phyloP scores from a whole-genome alignment of 495 filamentous ascomycete genomes.

The Talaromyces borbonicus region DNA sequence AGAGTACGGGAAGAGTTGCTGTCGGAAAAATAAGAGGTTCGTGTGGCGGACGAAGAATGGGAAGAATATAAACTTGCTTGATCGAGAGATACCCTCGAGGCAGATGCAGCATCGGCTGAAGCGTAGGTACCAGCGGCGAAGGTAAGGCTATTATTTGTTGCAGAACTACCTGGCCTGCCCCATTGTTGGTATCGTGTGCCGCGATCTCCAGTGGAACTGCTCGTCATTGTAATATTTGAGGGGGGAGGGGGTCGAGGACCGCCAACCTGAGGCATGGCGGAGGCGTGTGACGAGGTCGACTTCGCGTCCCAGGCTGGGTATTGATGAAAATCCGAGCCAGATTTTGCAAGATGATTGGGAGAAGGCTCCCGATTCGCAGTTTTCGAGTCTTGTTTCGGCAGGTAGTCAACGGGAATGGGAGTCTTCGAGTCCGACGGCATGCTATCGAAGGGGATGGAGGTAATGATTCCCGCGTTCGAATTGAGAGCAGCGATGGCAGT shows the following conservation, averaged over 20 bases:
- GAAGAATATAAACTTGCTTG: conserved; percentile 55
- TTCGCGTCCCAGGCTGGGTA: conserved; percentile 66
- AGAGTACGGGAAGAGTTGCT: conserved; percentile 54
- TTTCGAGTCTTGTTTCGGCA: conserved; percentile 60
- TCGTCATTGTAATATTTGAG: conserved; percentile 56
- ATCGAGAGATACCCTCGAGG: conserved; percentile 61
- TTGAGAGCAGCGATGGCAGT: conserved; percentile 43
- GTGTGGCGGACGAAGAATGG: conserved; percentile 47
- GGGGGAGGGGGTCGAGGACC: conserved; percentile 61
- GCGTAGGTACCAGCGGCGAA: conserved; percentile 59
- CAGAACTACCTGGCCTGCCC: conserved; percentile 48
- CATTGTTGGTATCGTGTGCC: conserved; percentile 64
- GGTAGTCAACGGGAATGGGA: conserved; percentile 66
- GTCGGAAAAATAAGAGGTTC: conserved; percentile 53
- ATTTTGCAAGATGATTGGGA: conserved; percentile 73
- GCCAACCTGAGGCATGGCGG: conserved; percentile 47
- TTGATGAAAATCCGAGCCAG: conserved; percentile 75
- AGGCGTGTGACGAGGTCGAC: conserved; percentile 28
- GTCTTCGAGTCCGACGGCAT: conserved; percentile 54
- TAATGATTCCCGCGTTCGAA: conserved; percentile 76
- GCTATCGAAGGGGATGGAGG: conserved; percentile 81
- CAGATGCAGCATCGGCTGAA: conserved; percentile 60
- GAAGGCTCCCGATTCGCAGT: conserved; percentile 61
- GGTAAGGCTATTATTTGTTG: conserved; percentile 43
- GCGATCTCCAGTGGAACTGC: conserved; percentile 52